Percentiles rank a stretch among this genome's conserved stretches.
These are phyloP conservation scores for Hansenula sp. DNA, from an alignment of 1,139 yeast genomes.

Conservation along the genomic window DNA sequence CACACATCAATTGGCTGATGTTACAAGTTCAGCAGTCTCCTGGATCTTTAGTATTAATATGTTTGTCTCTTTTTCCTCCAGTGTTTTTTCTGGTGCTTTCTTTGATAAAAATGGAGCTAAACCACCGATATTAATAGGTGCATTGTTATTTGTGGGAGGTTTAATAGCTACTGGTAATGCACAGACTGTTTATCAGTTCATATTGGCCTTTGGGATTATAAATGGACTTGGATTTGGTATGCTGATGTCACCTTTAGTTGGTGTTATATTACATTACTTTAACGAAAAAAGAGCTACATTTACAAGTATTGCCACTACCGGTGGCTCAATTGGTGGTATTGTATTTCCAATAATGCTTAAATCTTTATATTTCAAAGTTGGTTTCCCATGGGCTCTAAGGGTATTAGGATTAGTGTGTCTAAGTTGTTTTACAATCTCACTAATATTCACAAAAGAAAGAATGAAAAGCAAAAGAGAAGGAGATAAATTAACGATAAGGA, in stretches of 20 bases:
- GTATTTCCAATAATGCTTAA: conserved; percentile 58
- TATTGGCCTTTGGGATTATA: conserved; percentile 50
- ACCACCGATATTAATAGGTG: conserved; percentile 40
- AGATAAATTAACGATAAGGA: no score
- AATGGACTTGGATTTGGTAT: conserved; percentile 55
- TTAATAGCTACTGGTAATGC: conserved; percentile 52
- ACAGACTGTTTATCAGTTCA: conserved; percentile 46
- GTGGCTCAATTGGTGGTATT: conserved; percentile 69
- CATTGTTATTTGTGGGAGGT: conserved; percentile 41
- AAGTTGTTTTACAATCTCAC: conserved; percentile 32
- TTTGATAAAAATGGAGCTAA: conserved; percentile 60
- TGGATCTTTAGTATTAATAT: conserved; percentile 66
- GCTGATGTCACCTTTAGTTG: conserved; percentile 53
- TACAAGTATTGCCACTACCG: conserved; percentile 56
- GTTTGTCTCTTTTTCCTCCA: conserved; percentile 51
- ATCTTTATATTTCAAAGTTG: conserved; percentile 42
- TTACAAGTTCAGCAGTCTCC: conserved; percentile 46
- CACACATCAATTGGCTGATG: conserved; percentile 41
- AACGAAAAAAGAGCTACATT: conserved; percentile 55
- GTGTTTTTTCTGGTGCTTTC: conserved; percentile 54
- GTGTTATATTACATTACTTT: conserved; percentile 61
- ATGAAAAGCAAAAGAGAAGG: conserved; percentile 25
- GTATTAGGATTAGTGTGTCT: conserved; percentile 48
- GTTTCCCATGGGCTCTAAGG: conserved; percentile 57
- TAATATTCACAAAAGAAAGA: conserved; percentile 32